phyloP scores from a whole-genome alignment of 805 yeast genomes.

The Middelhovenomyces tepae region DNA sequence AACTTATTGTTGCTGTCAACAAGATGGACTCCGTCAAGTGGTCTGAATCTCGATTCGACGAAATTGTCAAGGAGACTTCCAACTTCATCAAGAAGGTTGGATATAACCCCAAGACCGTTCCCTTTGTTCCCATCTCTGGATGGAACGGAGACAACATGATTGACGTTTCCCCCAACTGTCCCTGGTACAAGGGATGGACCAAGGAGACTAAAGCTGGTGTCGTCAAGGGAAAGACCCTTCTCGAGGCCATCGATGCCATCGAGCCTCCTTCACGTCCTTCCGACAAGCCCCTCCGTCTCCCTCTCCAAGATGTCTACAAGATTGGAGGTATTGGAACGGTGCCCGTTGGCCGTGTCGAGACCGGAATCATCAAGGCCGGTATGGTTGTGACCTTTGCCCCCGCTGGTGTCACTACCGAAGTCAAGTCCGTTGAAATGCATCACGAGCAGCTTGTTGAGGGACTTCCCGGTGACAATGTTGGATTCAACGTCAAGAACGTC shows the following conservation, averaged over 20 bases:
- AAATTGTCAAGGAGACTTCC: constrained; percentile 66
- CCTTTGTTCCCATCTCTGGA: constrained; percentile 88
- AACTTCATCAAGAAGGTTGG: constrained; percentile 82
- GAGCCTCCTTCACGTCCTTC: constrained; percentile 76
- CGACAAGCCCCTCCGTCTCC: constrained; percentile 82
- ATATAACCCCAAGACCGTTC: constrained; percentile 71
- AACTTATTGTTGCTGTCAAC: constrained; percentile 84
- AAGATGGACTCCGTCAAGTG: constrained; percentile 92
- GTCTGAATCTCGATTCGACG: constrained; percentile 73
- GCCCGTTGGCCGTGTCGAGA: constrained; percentile 91
- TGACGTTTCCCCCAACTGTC: constrained; percentile 71
- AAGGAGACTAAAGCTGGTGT: constrained; percentile 68
- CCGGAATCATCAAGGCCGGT: constrained; percentile 88
- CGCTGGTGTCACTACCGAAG: constrained; percentile 83
- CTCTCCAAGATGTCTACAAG: constrained; percentile 88
- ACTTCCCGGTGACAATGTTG: constrained; percentile 86
- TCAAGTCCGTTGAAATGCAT: constrained; percentile 84
- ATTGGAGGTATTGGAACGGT: constrained; percentile 88
- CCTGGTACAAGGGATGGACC: constrained; percentile 85
- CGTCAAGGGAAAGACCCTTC: constrained; percentile 69
- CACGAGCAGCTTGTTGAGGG: constrained; percentile 74
- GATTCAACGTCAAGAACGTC: constrained; percentile 86
- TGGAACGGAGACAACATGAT: constrained; percentile 93
- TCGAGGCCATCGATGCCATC: constrained; percentile 77
- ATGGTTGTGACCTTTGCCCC: constrained; percentile 86